Percentiles rank a stretch among this genome's conserved stretches.
These are phyloP conservation scores for Botrytis deweyae DNA, from an alignment of 2,329 filamentous ascomycete genomes.

Conservation along the genomic window DNA sequence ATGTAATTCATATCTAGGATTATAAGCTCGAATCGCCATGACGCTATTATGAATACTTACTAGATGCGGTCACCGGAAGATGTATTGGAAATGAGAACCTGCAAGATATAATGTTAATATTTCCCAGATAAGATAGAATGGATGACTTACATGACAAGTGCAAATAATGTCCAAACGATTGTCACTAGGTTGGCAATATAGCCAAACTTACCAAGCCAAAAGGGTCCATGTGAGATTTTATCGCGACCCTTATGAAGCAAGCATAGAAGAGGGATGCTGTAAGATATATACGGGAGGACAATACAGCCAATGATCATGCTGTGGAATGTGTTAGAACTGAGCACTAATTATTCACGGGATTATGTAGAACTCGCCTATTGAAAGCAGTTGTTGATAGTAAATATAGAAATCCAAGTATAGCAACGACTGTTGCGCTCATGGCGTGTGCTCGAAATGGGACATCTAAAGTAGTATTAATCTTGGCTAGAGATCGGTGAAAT, in stretches of 20 bases:
- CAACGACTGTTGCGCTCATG: conserved; percentile 14
- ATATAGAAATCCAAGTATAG: conserved; percentile 14
- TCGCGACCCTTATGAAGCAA: conserved; percentile 43
- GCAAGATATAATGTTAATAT: not conserved
- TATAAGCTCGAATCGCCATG: not conserved
- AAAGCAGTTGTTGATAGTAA: conserved; percentile 20
- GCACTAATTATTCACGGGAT: not conserved
- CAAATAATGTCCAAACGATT: conserved; percentile 55
- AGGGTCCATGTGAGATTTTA: conserved; percentile 58
- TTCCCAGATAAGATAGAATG: not conserved
- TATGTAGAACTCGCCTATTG: conserved; percentile 7
- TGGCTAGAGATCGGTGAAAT: conserved; percentile 7
- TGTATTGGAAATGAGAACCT: conserved; percentile 21
- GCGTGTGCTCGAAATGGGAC: conserved; percentile 22
- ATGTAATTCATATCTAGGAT: conserved; percentile 21
- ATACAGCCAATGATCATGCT: conserved; percentile 22
- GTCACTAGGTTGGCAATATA: conserved; percentile 60
- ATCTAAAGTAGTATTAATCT: conserved; percentile 12
- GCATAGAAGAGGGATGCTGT: conserved; percentile 31
- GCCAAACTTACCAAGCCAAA: conserved; percentile 56
- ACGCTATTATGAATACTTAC: conserved; percentile 1
- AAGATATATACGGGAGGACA: conserved; percentile 19
- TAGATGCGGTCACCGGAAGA: conserved; percentile 15
- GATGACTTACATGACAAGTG: conserved; percentile 52
- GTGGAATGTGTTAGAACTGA: not conserved